These are phyloP conservation scores for Spergularia bocconei DNA, from an alignment of 148 eudicot genomes.

Conservation along the genomic window DNA sequence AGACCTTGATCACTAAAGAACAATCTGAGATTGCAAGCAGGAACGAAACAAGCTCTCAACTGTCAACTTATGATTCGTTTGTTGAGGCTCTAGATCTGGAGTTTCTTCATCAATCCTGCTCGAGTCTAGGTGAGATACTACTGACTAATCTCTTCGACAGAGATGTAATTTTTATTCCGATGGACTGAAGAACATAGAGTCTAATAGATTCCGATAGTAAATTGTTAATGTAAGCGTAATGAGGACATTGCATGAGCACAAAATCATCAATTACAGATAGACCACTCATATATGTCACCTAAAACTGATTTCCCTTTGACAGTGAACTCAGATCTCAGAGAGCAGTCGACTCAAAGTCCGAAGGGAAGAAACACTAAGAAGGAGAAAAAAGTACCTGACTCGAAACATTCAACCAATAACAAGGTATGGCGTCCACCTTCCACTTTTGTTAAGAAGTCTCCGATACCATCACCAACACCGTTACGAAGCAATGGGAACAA, in stretches of 20 bases:
- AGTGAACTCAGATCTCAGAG: slow-evolving; percentile 4
- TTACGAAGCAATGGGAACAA: slow-evolving; percentile 19
- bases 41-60: slow-evolving; percentile 26
- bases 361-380: slow-evolving; percentile 19
- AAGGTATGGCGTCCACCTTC: slow-evolving; percentile 45
- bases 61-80: slow-evolving; percentile 32
- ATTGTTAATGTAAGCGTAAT: too few relatives aligned
- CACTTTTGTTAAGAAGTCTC: slow-evolving; percentile 54
- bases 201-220: too few relatives aligned
- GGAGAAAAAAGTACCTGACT: slow-evolving; percentile 22
- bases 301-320: neutral
- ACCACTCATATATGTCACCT: neutral
- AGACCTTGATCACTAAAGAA: slow-evolving; percentile 41
- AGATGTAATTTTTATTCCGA: neutral
- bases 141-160: neutral
- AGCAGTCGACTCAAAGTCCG: neutral
- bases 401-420: slow-evolving; percentile 16
- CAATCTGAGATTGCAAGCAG: slow-evolving; percentile 25
- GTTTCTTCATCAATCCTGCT: slow-evolving; percentile 41
- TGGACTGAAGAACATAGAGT: too few relatives aligned
- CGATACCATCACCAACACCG: slow-evolving; percentile 37
- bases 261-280: too few relatives aligned
- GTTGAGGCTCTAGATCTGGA: slow-evolving; percentile 43
- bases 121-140: slow-evolving; percentile 19
- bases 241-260: too few relatives aligned